Base-by-base conservation (phyloP, 345 rosid species). In the Citrus sp. region DNA sequence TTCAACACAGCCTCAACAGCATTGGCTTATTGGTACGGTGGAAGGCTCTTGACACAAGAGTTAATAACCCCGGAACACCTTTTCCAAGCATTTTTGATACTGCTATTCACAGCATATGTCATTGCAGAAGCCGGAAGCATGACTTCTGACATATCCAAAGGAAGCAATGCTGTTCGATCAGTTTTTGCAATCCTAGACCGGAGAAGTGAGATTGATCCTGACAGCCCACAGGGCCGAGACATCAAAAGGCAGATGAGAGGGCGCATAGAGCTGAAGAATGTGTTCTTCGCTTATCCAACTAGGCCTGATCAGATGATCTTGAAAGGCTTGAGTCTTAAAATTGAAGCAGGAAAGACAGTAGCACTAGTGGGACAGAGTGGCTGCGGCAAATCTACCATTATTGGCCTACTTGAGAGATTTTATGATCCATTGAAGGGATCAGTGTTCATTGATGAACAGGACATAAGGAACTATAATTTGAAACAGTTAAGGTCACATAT, bases 111-210 rank as follows among this genome's bases (percentile, higher is more conserved):
- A 12, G 93, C 92, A 61, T 91, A 89, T 80, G 64, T 88, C 77
- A 89, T 91, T 71, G 95, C 95, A 49, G 93, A 89, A 74, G 95
- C 93, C 5, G 93, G 93, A 78, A 87, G 91, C 78, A 89, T 88
- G 93, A 89, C 93, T 67, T 85, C 81, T 67, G 95, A 91, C 81
- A 68, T 89, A 78, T 85, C 95, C 0, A 91, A 86, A 81, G 93
- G 95, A 75, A 82, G 86, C 60, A 86, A 72, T 54, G 90, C 90
- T 16, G 73, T 91, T 73, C 51, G 78, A 65, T 81, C 90, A 21
- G 87, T 89, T 68, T 85, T 91, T 6, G 80, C 86, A 8, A 84
- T 91, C 79, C 83, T 89, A 0, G 88, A 91, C 77, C 86, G 92
- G 78, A 85, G 70, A 75, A 86, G 84, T 63, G 92, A 91, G 82